These are phyloP conservation scores for Boletus speciosus DNA, from an alignment of 768 basidiomycete genomes.

Conservation along the genomic window DNA sequence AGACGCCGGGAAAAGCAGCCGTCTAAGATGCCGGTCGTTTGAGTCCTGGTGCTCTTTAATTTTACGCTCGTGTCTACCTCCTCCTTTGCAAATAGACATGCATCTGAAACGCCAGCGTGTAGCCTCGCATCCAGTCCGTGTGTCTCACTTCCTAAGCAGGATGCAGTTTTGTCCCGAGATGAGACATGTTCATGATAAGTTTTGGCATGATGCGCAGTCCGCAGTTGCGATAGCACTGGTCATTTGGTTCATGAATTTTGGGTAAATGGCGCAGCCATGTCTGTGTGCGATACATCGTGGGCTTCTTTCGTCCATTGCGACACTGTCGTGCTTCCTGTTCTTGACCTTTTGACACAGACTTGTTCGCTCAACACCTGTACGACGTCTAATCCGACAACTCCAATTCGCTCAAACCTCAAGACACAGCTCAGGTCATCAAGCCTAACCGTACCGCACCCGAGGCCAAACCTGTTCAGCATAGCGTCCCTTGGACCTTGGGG, in stretches of 20 bases:
- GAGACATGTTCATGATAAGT: not conserved
- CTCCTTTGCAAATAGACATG: slow-evolving; percentile 20
- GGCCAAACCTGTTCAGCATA: not conserved
- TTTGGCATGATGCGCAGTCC: not conserved
- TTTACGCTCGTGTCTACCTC: not conserved
- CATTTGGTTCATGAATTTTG: no score
- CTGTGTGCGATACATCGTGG: not conserved
- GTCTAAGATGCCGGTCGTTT: slow-evolving; percentile 1
- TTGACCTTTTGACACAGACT: not conserved
- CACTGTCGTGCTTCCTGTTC: not conserved
- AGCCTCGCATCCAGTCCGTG: not conserved
- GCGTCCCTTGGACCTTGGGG: not conserved
- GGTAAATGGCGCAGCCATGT: not conserved
- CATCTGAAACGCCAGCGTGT: not conserved
- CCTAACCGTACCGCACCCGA: not conserved
- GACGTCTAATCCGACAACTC: not conserved
- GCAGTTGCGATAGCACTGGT: not conserved
- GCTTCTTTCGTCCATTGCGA: not conserved
- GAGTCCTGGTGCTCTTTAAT: not conserved
- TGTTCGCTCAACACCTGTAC: not conserved
- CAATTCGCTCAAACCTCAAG: not conserved
- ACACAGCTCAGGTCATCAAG: not conserved
- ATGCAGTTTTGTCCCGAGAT: no score
- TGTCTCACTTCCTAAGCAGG: not conserved
- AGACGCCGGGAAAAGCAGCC: slow-evolving; percentile 18